These are phyloP conservation scores for Pelargonium australe DNA, from an alignment of 441 rosid genomes.

Conservation along the genomic window DNA sequence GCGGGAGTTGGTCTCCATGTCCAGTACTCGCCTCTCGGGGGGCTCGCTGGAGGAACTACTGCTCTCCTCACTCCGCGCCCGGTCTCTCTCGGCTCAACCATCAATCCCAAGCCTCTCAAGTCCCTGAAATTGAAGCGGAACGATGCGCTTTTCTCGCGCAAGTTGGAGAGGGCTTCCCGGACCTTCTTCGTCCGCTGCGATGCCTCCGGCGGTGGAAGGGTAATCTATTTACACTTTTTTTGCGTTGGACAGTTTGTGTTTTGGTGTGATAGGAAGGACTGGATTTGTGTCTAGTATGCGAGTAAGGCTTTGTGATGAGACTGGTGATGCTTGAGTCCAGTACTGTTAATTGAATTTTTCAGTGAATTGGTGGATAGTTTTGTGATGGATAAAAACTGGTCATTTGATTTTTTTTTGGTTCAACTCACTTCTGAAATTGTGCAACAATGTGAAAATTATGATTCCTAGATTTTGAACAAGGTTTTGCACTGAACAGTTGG, in stretches of 20 bases:
- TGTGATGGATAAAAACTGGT: no score
- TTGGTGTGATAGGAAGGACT: no score
- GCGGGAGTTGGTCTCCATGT: background rate
- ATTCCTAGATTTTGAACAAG: no score
- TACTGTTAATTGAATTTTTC: no score
- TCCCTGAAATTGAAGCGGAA: background rate
- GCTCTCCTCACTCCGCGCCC: background rate
- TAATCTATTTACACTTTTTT: background rate
- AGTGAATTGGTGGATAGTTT: no score
- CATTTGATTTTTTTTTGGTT: no score
- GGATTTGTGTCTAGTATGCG: no score
- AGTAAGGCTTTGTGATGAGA: no score
- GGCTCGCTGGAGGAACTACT: background rate
- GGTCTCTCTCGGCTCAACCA: background rate
- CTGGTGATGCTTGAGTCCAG: no score
- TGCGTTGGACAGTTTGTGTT: background rate
- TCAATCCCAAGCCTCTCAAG: background rate
- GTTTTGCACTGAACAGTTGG: no score
- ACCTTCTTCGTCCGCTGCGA: background rate
- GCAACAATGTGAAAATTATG: no score
- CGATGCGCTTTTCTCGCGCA: background rate
- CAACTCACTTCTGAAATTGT: no score
- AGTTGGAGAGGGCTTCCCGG: conserved; percentile 1
- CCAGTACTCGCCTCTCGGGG: background rate
- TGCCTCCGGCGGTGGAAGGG: background rate